phyloP scores from a whole-genome alignment of 306 rosid genomes.

The Spatholobus suberectus region DNA sequence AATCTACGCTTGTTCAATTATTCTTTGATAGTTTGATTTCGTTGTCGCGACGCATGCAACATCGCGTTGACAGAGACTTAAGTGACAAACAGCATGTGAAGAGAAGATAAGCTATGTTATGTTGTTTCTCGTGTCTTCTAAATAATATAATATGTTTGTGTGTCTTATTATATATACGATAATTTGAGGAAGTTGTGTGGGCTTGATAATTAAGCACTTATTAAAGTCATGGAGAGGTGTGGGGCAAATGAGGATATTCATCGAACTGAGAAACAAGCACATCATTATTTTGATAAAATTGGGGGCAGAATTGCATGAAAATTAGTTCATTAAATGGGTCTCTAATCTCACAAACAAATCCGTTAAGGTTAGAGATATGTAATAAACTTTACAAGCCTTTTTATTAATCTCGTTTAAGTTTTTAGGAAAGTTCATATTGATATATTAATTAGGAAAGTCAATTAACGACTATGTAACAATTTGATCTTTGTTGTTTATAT shows the following conservation, averaged over 20 bases:
- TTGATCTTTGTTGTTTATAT: too few relatives aligned
- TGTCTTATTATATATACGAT: not conserved
- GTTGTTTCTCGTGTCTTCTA: slow-evolving; percentile 17
- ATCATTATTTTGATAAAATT: not conserved
- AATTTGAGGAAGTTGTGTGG: not conserved
- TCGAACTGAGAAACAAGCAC: not conserved
- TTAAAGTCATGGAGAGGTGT: not conserved
- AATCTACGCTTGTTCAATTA: not conserved
- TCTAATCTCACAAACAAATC: not conserved
- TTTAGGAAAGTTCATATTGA: too few relatives aligned
- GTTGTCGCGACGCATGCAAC: not conserved
- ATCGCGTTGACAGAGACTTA: not conserved
- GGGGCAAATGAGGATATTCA: not conserved
- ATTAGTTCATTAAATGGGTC: not conserved
- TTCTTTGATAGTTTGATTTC: slow-evolving; percentile 21
- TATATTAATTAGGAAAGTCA: too few relatives aligned
- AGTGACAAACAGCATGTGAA: not conserved
- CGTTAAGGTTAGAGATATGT: not conserved
- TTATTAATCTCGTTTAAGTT: too few relatives aligned
- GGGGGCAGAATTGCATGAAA: not conserved
- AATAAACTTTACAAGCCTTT: not conserved
- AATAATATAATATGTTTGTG: not conserved
- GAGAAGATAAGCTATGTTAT: not conserved
- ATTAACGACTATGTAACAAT: too few relatives aligned
- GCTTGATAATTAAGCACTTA: not conserved